Conservation (phyloP, 306 rosid genomes). For the Cicer bijugum region DNA sequence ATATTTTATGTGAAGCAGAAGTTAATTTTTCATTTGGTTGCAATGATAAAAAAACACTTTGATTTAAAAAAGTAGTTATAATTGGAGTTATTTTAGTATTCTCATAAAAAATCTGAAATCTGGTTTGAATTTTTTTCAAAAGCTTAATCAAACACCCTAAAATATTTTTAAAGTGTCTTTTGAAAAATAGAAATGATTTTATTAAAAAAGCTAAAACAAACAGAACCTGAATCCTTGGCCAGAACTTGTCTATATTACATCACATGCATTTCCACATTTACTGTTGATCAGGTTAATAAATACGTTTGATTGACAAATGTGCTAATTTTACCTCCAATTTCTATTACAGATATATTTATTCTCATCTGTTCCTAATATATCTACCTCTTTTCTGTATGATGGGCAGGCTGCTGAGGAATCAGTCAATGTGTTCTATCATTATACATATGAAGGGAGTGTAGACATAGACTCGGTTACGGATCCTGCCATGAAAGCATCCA, state of each 20-base stretch:
- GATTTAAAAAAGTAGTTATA: no score
- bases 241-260: slow-evolving; percentile 32
- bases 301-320: slow-evolving; percentile 20
- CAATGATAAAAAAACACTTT: no score
- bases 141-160: background rate
- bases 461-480: slow-evolving; percentile 97
- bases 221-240: slow-evolving; percentile 9
- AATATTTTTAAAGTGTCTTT: background rate
- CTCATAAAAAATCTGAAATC: background rate
- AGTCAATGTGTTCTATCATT: slow-evolving; percentile 94
- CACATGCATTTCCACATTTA: slow-evolving; percentile 20
- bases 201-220: slow-evolving; percentile 1
- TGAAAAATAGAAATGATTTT: background rate
- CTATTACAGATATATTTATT: slow-evolving; percentile 21
- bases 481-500: slow-evolving; percentile 99
- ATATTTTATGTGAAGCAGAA: background rate
- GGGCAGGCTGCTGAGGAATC: slow-evolving; percentile 97
- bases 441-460: slow-evolving; percentile 97
- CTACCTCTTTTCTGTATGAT: slow-evolving; percentile 39
- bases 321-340: slow-evolving; percentile 28
- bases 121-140: background rate
- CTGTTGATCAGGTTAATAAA: slow-evolving; percentile 29
- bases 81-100: background rate
- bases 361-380: slow-evolving; percentile 45
- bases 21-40: background rate